Conservation (phyloP, 225 moss, liverwort and hornwort species). For the Anthoceros angustus region DNA sequence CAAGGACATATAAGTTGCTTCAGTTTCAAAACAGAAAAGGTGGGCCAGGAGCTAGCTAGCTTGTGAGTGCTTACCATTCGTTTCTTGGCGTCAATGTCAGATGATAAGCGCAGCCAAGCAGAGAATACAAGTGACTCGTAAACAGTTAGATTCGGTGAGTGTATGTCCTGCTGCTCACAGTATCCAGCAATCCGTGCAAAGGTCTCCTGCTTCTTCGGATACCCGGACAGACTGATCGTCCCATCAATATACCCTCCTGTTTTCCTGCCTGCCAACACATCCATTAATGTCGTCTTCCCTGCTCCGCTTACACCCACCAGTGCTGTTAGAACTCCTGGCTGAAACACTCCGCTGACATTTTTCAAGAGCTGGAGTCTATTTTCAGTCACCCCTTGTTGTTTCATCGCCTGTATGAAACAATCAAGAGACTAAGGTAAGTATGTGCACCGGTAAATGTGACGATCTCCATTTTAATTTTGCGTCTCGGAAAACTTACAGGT, state of each 20-base stretch:
- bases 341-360: conserved; percentile 35
- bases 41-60: too few relatives aligned
- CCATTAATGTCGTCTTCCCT: conserved; percentile 71
- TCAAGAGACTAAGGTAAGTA: background rate
- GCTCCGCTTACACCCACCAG: conserved; percentile 82
- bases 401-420: conserved; percentile 34
- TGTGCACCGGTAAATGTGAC: background rate
- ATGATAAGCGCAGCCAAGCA: background rate
- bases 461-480: background rate
- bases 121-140: background rate
- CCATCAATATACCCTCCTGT: background rate
- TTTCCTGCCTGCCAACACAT: background rate
- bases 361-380: conserved; percentile 35
- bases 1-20: background rate
- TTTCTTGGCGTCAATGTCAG: background rate
- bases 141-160: background rate
- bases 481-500: conserved; percentile 1
- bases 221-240: background rate
- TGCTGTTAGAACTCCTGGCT: conserved; percentile 39
- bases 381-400: conserved; percentile 51
- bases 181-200: background rate
- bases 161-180: background rate
- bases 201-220: background rate
- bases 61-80: background rate
- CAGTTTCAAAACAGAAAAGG: too few relatives aligned